Evolutionary conservation across 2,329 filamentous ascomycete genomes (phyloP).

Genomic region (Alternaria postmessia): DNA sequence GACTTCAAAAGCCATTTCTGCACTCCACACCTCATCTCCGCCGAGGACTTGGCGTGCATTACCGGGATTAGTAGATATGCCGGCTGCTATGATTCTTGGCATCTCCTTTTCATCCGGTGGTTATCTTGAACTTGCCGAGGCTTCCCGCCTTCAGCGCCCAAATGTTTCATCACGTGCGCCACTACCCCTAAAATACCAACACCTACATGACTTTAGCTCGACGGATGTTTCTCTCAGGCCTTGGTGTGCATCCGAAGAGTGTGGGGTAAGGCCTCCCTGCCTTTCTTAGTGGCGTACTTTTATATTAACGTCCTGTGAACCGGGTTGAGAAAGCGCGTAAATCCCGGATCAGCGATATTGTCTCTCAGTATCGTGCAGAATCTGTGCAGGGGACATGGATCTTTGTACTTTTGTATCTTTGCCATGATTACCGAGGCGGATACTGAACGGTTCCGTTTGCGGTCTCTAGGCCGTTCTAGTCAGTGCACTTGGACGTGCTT

Average conservation of each 20-base stretch:
- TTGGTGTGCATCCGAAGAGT: neutral
- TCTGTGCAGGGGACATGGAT: slow-evolving; percentile 6
- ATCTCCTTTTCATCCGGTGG: slow-evolving; percentile 10
- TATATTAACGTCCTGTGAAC: slow-evolving; percentile 20
- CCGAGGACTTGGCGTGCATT: slow-evolving; percentile 8
- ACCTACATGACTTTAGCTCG: slow-evolving; percentile 1
- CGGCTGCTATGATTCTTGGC: slow-evolving; percentile 12
- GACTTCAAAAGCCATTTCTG: slow-evolving; percentile 9
- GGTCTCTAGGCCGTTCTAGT: slow-evolving; percentile 2
- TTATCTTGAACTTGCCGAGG: slow-evolving; percentile 13
- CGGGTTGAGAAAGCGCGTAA: slow-evolving; percentile 12
- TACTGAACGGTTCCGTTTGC: slow-evolving; percentile 5
- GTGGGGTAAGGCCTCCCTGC: slow-evolving; percentile 6
- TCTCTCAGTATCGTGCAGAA: slow-evolving; percentile 13
- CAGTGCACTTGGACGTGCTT: slow-evolving; percentile 5
- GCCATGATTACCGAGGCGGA: slow-evolving; percentile 1
- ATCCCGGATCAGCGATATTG: slow-evolving; percentile 13
- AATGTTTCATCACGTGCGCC: slow-evolving; percentile 10
- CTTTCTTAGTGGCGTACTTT: slow-evolving; percentile 9
- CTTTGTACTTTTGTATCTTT: neutral
- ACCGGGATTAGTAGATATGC: slow-evolving; percentile 10
- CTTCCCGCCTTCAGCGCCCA: slow-evolving; percentile 2
- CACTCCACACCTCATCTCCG: slow-evolving; percentile 13
- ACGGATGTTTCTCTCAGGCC: neutral
- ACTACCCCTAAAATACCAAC: neutral